Evolutionary conservation across 768 basidiomycete species (phyloP), one percentile per base, ranked within the genome.

Genomic region (Rhodotorula toruloides): DNA sequence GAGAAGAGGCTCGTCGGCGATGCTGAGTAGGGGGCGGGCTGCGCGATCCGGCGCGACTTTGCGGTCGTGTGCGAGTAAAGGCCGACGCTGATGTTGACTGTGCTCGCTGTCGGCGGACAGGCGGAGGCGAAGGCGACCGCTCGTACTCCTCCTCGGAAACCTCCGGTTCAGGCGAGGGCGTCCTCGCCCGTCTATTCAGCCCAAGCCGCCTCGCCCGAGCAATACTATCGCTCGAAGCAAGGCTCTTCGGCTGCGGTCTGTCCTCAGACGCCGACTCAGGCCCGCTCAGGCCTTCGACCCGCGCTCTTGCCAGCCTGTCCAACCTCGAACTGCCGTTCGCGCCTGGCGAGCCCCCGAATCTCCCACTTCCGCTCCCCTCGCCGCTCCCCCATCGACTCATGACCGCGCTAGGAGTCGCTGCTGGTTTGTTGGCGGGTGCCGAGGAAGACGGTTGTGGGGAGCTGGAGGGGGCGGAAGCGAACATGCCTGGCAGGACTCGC

Each of bases 401-500:
- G 4, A 53, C 5, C 9, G 34, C 10, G 36, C 36, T 36, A 3
- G 5, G 7, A 9, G 9, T 46, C 25, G 10, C 44, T 9, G 44
- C 44, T 27, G 52, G 52, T 10, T 37, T 53, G 34, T 34, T 53
- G 16, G 22, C 16, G 6, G n/a, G n/a, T n/a, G 53, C 16, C 36
- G 39, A 40, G 27, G 53, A 3, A 10, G 12, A 17, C 25, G 44
- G 19, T 31, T 22, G 14, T 27, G 34, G 29, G 53, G 17, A 8
- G 29, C 5, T 22, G 39, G 22, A 6, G 34, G 19, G 1, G 46
- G 2, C n/a, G 57, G 50, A 43, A 13, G 60, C 0, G 60, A 61
- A 61, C 50, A 54, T 61, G 34, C 60, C 60, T 12, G 60, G 60
- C 11, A 61, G 60, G 60, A 54, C 60, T 14, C 60, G 60, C 13